Percentiles rank a stretch among this genome's conserved stretches.
Evolutionary conservation across 345 rosid genomes (phyloP).

Genomic region (Gossypium ekmanianum): DNA sequence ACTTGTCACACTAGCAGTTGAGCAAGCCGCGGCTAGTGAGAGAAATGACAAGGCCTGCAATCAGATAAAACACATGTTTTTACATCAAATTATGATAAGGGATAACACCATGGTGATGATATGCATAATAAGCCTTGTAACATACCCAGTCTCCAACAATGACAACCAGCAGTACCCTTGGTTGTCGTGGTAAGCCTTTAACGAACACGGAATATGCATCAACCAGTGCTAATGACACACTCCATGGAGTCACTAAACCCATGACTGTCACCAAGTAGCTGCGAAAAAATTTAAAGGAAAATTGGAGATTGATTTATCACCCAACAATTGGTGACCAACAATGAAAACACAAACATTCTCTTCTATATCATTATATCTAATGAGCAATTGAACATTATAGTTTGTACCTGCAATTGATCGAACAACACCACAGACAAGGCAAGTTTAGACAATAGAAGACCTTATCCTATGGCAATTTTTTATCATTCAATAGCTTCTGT

Average conservation of each 20-base stretch:
- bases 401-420: not conserved
- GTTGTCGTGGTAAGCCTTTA: conserved; percentile 40
- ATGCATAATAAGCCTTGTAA: not conserved
- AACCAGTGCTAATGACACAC: conserved; percentile 40
- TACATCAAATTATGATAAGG: not conserved
- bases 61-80: not conserved
- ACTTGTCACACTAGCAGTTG: no score
- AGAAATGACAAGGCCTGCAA: conserved; percentile 45
- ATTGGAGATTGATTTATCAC: not conserved
- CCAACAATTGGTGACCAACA: not conserved
- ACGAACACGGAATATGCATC: conserved; percentile 54
- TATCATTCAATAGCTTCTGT: not conserved
- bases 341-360: not conserved
- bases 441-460: conserved; percentile 2
- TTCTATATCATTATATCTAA: not conserved
- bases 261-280: conserved; percentile 66
- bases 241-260: conserved; percentile 74
- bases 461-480: not conserved
- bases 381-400: not conserved
- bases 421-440: not conserved
- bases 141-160: conserved; percentile 60
- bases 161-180: conserved; percentile 36
- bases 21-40: no score
- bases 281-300: conserved; percentile 9
- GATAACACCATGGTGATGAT: not conserved